Conservation (phyloP, 2,329 filamentous ascomycete genomes). For the Plenodomus tracheiphilus region DNA sequence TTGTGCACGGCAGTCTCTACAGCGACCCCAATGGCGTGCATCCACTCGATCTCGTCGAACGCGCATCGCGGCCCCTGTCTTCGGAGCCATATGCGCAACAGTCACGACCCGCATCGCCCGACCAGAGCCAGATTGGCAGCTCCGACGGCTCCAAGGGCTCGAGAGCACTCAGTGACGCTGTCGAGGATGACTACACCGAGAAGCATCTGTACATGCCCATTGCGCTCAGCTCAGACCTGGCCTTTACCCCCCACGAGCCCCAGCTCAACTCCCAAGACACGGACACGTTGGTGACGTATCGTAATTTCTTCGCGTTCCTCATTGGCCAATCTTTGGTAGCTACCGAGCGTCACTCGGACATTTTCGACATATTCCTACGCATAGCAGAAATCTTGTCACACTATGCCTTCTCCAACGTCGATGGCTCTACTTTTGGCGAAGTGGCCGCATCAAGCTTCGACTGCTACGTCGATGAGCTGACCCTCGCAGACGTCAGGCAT, state of each 20-base stretch:
- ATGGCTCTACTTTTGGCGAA: constrained; percentile 66
- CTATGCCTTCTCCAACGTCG: constrained; percentile 64
- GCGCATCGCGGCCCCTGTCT: constrained; percentile 25
- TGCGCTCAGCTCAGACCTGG: constrained; percentile 57
- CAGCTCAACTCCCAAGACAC: constrained; percentile 53
- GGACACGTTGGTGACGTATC: constrained; percentile 61
- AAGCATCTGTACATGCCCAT: constrained; percentile 64
- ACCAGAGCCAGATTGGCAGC: constrained; percentile 37
- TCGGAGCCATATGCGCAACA: constrained; percentile 24
- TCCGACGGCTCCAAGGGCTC: constrained; percentile 54
- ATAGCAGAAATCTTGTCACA: constrained; percentile 60
- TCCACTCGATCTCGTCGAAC: constrained; percentile 24
- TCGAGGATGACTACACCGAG: constrained; percentile 53
- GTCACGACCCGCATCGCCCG: constrained; percentile 40
- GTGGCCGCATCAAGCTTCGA: constrained; percentile 67
- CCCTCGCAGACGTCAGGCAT: constrained; percentile 75
- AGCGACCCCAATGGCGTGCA: constrained; percentile 31
- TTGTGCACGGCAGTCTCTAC: constrained; percentile 59
- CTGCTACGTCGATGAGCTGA: constrained; percentile 76
- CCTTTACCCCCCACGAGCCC: constrained; percentile 33
- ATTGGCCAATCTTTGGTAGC: constrained; percentile 64
- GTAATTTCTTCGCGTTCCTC: constrained; percentile 67
- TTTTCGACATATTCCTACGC: constrained; percentile 65
- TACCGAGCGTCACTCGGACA: constrained; percentile 56
- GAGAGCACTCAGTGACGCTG: constrained; percentile 51